These are phyloP conservation scores for Suhomyces atakaporum DNA, from an alignment of 1,139 yeast species.

Conservation along the genomic window DNA sequence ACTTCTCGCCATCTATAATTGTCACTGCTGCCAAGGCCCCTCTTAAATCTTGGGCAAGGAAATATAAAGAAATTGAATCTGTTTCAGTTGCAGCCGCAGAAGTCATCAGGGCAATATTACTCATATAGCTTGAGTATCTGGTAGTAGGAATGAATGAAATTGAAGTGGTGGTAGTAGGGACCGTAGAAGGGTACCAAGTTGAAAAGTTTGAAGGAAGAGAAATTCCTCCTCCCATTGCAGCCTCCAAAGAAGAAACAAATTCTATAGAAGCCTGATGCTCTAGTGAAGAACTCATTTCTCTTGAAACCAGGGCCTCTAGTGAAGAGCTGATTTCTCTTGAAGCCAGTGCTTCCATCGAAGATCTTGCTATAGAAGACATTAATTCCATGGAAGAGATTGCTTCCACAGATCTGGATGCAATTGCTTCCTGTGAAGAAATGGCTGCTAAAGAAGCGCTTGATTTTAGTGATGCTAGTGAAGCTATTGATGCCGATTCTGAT, in stretches of 20 bases:
- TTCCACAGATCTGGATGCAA: neutral
- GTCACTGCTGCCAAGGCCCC: constrained; percentile 42
- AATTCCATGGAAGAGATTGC: neutral
- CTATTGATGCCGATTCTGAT: neutral
- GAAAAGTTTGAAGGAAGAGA: neutral
- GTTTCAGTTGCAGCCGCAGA: constrained; percentile 17
- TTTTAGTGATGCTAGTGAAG: neutral
- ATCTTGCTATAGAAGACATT: neutral
- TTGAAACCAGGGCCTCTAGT: neutral
- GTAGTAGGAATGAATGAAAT: constrained; percentile 20
- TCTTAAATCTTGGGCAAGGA: constrained; percentile 27
- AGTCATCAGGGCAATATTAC: constrained; percentile 12
- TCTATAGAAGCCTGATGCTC: neutral
- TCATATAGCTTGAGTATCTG: constrained; percentile 12
- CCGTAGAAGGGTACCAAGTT: constrained; percentile 13
- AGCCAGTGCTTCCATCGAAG: too few relatives aligned
- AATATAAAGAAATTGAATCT: constrained; percentile 16
- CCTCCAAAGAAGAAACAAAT: neutral
- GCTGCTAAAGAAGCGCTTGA: neutral
- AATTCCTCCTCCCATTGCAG: neutral
- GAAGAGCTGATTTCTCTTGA: neutral
- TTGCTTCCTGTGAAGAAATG: neutral
- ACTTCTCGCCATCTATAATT: constrained; percentile 31
- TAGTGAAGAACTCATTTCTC: too few relatives aligned
- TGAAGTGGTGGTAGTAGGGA: constrained; percentile 20